phyloP scores from a whole-genome alignment of 2,329 filamentous ascomycete genomes.

The Alternaria metachromatica region DNA sequence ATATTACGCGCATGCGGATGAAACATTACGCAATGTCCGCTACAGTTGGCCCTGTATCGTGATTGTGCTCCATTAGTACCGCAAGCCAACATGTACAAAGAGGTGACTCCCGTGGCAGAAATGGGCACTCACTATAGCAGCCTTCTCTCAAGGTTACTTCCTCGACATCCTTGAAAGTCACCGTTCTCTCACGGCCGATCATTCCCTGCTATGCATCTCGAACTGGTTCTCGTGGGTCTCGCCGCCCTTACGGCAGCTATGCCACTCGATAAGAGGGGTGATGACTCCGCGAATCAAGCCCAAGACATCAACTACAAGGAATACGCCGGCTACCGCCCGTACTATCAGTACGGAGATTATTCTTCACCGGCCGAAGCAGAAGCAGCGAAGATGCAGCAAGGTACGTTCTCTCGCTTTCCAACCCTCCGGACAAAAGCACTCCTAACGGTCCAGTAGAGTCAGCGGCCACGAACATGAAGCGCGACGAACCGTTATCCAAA shows the following conservation, averaged over 20 bases:
- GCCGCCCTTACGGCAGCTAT: constrained; percentile 12
- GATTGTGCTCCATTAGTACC: background rate
- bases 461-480: background rate
- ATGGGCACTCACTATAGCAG: background rate
- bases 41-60: background rate
- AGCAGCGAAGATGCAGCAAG: background rate
- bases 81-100: constrained; percentile 11
- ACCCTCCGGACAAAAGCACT: accelerated
- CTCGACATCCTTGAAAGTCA: background rate
- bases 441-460: background rate
- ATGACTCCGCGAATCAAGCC: background rate
- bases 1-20: constrained; percentile 4
- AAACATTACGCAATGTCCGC: constrained; percentile 6
- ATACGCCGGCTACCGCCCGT: constrained; percentile 11
- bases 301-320: constrained; percentile 6
- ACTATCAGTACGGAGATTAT: constrained; percentile 11
- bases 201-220: constrained; percentile 21
- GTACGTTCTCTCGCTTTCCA: background rate
- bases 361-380: background rate
- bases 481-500: background rate
- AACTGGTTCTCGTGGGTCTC: constrained; percentile 17
- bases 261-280: constrained; percentile 14
- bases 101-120: background rate
- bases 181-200: background rate
- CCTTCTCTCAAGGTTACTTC: background rate